Percentiles rank a stretch among this genome's conserved stretches.
Conservation (phyloP, 495 filamentous ascomycete species). For the Talaromyces wortmannii region DNA sequence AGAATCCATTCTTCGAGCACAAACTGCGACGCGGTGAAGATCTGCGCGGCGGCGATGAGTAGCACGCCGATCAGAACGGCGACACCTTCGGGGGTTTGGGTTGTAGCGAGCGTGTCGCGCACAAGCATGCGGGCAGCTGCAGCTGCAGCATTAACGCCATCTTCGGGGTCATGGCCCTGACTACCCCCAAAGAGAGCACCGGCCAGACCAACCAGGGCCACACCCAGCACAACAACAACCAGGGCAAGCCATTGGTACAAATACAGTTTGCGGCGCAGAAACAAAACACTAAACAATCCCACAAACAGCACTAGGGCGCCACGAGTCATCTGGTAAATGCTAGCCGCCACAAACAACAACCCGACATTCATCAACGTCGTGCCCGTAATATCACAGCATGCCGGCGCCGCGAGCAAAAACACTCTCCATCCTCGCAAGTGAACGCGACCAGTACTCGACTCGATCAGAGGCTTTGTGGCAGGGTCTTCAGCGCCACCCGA, state of each 20-base stretch:
- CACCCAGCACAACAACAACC: conserved; percentile 78
- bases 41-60: conserved; percentile 87
- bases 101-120: conserved; percentile 14
- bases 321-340: conserved; percentile 97
- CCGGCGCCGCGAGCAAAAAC: conserved; percentile 74
- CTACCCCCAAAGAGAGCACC: conserved; percentile 69
- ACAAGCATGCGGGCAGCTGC: conserved; percentile 18
- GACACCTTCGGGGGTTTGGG: conserved; percentile 52
- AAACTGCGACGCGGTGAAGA: conserved; percentile 95
- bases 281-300: conserved; percentile 88
- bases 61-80: conserved; percentile 74
- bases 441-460: conserved; percentile 32
- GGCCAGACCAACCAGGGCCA: conserved; percentile 83
- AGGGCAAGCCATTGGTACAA: conserved; percentile 87
- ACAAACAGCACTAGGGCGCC: conserved; percentile 93
- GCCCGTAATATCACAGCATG: conserved; percentile 87
- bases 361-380: conserved; percentile 98
- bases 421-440: conserved; percentile 67
- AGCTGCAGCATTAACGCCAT: conserved; percentile 16
- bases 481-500: conserved; percentile 25
- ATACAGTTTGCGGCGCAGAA: conserved; percentile 69
- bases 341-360: conserved; percentile 85
- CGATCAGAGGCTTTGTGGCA: conserved; percentile 42
- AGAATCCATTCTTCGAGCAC: conserved; percentile 93
- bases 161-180: conserved; percentile 35